Conservation (phyloP, 208 protist genomes). For the Borovskyia barvae region DNA sequence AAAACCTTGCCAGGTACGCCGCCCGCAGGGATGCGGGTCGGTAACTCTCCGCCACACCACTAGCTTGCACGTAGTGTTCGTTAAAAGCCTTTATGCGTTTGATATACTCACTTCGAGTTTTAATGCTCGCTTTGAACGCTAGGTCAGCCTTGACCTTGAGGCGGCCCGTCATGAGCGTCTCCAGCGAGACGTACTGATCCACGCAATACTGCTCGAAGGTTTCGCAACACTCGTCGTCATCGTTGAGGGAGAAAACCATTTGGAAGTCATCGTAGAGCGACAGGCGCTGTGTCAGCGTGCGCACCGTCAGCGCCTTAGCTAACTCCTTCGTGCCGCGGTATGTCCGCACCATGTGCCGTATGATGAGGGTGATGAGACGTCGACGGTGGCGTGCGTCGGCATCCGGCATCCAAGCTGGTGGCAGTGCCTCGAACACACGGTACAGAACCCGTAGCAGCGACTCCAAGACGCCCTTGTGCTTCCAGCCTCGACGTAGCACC, state of each 20-base stretch:
- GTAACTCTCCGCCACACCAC: slow-evolving; percentile 39
- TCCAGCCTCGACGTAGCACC: slow-evolving; percentile 53
- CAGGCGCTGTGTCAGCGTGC: slow-evolving; percentile 69
- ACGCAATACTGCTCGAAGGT: slow-evolving; percentile 63
- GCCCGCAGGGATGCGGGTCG: slow-evolving; percentile 28
- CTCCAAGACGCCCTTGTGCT: slow-evolving; percentile 73
- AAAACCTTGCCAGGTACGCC: slow-evolving; percentile 40
- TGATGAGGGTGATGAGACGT: slow-evolving; percentile 47
- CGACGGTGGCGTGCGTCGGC: slow-evolving; percentile 44
- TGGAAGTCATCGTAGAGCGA: slow-evolving; percentile 77
- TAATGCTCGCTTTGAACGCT: slow-evolving; percentile 60
- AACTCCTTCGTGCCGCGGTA: slow-evolving; percentile 70
- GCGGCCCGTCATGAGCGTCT: slow-evolving; percentile 65
- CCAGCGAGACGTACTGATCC: slow-evolving; percentile 46
- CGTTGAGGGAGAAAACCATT: slow-evolving; percentile 29
- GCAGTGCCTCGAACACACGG: slow-evolving; percentile 57
- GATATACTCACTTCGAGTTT: slow-evolving; percentile 75
- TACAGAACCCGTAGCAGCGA: slow-evolving; percentile 66
- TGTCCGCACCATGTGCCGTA: slow-evolving; percentile 56
- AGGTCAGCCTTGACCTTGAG: slow-evolving; percentile 70
- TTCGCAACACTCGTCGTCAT: slow-evolving; percentile 33
- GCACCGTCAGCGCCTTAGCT: slow-evolving; percentile 60
- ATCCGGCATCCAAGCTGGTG: slow-evolving; percentile 60
- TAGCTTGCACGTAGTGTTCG: slow-evolving; percentile 37
- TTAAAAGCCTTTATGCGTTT: slow-evolving; percentile 79